These are phyloP conservation scores for Berberis vulgaris DNA, from an alignment of 164 flowering plant genomes.

Conservation along the genomic window DNA sequence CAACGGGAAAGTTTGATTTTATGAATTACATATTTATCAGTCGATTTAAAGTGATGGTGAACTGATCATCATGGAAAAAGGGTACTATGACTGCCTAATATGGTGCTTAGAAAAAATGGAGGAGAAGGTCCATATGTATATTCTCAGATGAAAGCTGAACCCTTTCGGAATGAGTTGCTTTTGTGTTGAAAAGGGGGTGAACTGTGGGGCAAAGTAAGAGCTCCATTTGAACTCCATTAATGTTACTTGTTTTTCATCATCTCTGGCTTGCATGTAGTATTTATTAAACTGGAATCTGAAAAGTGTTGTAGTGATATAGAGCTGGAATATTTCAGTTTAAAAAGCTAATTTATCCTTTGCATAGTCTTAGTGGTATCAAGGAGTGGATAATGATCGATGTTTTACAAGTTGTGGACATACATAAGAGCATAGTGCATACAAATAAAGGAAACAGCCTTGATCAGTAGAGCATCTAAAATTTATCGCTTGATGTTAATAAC, in stretches of 20 bases:
- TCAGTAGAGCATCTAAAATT: too few species aligned
- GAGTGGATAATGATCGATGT: too few species aligned
- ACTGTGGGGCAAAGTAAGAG: slow-evolving; percentile 21
- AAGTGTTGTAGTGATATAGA: background rate
- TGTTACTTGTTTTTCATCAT: slow-evolving; percentile 19
- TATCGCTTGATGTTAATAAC: too few species aligned
- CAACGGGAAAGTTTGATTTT: slow-evolving; percentile 60
- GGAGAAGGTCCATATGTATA: slow-evolving; percentile 49
- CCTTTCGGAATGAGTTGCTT: slow-evolving; percentile 31
- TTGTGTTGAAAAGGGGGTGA: slow-evolving; percentile 16
- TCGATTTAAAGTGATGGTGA: too few species aligned
- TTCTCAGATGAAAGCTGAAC: slow-evolving; percentile 35
- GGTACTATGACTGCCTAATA: too few species aligned
- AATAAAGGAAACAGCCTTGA: too few species aligned
- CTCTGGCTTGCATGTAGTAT: slow-evolving; percentile 7
- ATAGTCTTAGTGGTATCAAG: too few species aligned
- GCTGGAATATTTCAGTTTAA: background rate
- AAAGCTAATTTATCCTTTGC: too few species aligned
- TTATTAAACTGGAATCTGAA: background rate
- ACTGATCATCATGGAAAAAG: too few species aligned
- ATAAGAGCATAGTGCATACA: too few species aligned
- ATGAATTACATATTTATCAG: background rate
- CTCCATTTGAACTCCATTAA: slow-evolving; percentile 39
- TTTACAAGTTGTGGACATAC: too few species aligned
- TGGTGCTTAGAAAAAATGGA: slow-evolving; percentile 7